Percentiles rank a stretch among this genome's conserved stretches.
These are phyloP conservation scores for Eleusine coracana DNA, from an alignment of 176 grass and related monocot species.

Conservation along the genomic window DNA sequence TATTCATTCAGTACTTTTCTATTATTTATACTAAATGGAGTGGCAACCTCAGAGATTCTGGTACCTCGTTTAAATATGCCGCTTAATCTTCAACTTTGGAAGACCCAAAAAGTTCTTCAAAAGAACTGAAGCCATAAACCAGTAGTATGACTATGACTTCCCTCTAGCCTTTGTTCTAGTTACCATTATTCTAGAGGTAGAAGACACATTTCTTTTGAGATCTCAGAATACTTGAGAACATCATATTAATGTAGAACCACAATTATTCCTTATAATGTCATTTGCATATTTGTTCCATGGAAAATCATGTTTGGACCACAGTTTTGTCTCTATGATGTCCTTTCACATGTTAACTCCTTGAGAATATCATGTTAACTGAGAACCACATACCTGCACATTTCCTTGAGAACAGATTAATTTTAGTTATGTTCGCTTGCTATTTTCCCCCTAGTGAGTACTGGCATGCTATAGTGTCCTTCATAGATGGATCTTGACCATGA, in stretches of 20 bases:
- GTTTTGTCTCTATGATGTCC: slow-evolving; percentile 19
- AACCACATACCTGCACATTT: not conserved
- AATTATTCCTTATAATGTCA: not conserved
- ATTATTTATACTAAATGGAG: not conserved
- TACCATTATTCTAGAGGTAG: not conserved
- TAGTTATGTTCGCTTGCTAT: not conserved
- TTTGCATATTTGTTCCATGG: not conserved
- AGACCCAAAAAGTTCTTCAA: not conserved
- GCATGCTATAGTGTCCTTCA: not conserved
- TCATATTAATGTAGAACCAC: slow-evolving; percentile 12
- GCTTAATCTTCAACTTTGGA: slow-evolving; percentile 21
- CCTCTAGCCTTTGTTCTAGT: not conserved
- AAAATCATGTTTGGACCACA: slow-evolving; percentile 2
- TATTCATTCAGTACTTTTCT: slow-evolving; percentile 6
- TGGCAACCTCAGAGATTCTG: not conserved
- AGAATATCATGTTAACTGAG: not conserved
- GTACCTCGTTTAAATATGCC: slow-evolving; percentile 6
- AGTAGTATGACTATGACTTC: slow-evolving; percentile 6
- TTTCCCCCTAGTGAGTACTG: not conserved
- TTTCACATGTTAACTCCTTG: not conserved
- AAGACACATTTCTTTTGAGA: not conserved
- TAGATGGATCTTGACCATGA: not conserved
- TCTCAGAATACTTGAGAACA: not conserved
- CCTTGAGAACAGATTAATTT: not conserved
- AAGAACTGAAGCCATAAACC: slow-evolving; percentile 15